Percentiles rank a stretch among this genome's conserved stretches.
phyloP scores from a whole-genome alignment of 352 stramenopile genomes.

The Aphanomyces euteiches region DNA sequence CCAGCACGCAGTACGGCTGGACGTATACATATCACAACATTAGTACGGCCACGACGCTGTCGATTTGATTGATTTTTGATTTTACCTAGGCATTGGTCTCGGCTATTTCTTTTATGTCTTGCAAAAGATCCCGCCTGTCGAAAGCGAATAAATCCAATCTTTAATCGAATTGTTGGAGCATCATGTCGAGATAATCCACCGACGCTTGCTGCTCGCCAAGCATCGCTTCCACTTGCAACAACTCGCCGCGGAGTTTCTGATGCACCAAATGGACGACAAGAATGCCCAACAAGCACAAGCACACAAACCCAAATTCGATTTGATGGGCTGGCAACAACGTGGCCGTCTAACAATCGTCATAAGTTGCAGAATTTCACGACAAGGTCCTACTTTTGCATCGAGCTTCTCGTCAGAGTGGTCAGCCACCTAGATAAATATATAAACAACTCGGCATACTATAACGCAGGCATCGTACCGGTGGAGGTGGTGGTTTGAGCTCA shows the following conservation, averaged over 20 bases:
- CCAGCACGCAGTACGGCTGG: conserved; percentile 47
- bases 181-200: not conserved
- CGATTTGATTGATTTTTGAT: conserved; percentile 18
- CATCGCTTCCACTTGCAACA: not conserved
- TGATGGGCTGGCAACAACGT: not conserved
- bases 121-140: conserved; percentile 34
- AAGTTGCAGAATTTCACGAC: no score
- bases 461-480: not conserved
- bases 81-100: conserved; percentile 43
- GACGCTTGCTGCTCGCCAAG: not conserved
- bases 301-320: conserved; percentile 19
- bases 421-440: not conserved
- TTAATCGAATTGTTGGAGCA: not conserved
- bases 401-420: not conserved
- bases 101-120: conserved; percentile 64
- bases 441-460: not conserved
- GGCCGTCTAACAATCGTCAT: not conserved
- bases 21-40: conserved; percentile 53
- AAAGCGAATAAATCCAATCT: conserved; percentile 9
- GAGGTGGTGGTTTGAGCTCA: not conserved
- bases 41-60: conserved; percentile 24
- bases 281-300: not conserved
- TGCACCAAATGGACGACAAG: not conserved
- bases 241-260: not conserved
- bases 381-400: no score